Base-by-base conservation (phyloP, 2,329 filamentous ascomycete species). In the Canariomyces notabilis region DNA sequence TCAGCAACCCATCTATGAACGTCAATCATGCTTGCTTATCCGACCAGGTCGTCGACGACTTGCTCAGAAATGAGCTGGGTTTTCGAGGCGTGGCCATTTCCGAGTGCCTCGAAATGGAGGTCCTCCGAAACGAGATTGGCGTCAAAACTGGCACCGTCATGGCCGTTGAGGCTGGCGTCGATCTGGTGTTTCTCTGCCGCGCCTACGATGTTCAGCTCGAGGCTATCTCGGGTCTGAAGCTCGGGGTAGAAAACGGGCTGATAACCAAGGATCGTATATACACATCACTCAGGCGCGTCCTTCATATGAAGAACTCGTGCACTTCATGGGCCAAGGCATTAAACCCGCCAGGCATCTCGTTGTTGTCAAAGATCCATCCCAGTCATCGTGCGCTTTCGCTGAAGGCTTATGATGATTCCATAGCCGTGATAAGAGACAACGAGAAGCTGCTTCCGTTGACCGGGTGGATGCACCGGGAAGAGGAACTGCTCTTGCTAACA, bases 91-190 rank as follows among this genome's bases (percentile, higher is more conserved):
- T 97, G 2, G 89, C 93, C 19, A 89, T 97, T 40, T 96, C 90
- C 0, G 91, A 97, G 62, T 97, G 91, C 56, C 70, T 97, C 6
- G 91, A 96, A 64, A 97, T 97, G 91, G 90, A 96, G 61, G 89
- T 90, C 0, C 76, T 97, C 7, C 93, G 89, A 54, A 88, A 95
- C 61, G 94, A 96, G 58, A 93, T 97, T 40, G 91, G 91, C n/a
- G 89, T 98, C 15, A 89, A 91, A 56, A 91, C 93, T 33, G 93
- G 93, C 11, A 95, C 91, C 0, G 89, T 97, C 57, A 96, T 96
- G 89, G 93, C 93, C 3, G 87, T 96, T 41, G 93, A 95, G 64
- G 91, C 93, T 23, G 93, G 93, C 12, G 97, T 93, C 62, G 93
- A 98, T 64, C 72, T 97, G 43, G 82, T 96, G 5, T 77, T 96